phyloP scores from a whole-genome alignment of 1,284 basidiomycete species.

The Naganishia cerealis region DNA sequence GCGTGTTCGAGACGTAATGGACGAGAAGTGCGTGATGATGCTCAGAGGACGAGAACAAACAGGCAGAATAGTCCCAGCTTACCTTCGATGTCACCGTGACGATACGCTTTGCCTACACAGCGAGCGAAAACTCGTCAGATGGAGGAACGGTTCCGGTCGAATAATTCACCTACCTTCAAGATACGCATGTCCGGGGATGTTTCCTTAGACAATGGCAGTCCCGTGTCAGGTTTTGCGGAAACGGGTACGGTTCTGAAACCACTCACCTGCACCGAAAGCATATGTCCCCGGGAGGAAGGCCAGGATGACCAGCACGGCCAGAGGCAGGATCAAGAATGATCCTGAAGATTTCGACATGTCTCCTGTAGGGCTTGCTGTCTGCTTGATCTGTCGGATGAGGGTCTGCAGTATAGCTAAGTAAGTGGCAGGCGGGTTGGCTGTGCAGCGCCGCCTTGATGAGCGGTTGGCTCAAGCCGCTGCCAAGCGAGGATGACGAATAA shows the following conservation, averaged over 20 bases:
- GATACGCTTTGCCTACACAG: slow-evolving; percentile 65
- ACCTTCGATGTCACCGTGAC: slow-evolving; percentile 80
- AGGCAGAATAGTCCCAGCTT: slow-evolving; percentile 35
- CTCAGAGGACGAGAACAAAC: slow-evolving; percentile 23
- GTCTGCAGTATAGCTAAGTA: too few relatives aligned
- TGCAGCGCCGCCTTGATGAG: too few relatives aligned
- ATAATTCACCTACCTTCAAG: slow-evolving; percentile 43
- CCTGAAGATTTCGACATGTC: slow-evolving; percentile 39
- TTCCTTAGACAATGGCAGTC: slow-evolving; percentile 39
- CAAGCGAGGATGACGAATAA: too few relatives aligned
- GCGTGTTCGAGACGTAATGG: neutral
- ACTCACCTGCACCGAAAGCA: slow-evolving; percentile 51
- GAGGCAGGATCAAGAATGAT: slow-evolving; percentile 41
- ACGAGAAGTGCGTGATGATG: slow-evolving; percentile 11
- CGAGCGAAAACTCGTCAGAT: neutral
- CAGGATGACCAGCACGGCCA: slow-evolving; percentile 46
- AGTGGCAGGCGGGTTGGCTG: too few relatives aligned
- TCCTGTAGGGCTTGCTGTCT: too few relatives aligned
- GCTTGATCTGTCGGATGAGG: too few relatives aligned
- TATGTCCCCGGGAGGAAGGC: slow-evolving; percentile 48
- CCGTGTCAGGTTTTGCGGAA: neutral
- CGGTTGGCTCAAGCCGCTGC: too few relatives aligned
- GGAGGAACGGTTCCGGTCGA: neutral
- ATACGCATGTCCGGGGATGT: slow-evolving; percentile 53
- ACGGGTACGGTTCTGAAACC: slow-evolving; percentile 5